These are phyloP conservation scores for Dalbergia cochinchinensis DNA, from an alignment of 306 rosid genomes.

Conservation along the genomic window DNA sequence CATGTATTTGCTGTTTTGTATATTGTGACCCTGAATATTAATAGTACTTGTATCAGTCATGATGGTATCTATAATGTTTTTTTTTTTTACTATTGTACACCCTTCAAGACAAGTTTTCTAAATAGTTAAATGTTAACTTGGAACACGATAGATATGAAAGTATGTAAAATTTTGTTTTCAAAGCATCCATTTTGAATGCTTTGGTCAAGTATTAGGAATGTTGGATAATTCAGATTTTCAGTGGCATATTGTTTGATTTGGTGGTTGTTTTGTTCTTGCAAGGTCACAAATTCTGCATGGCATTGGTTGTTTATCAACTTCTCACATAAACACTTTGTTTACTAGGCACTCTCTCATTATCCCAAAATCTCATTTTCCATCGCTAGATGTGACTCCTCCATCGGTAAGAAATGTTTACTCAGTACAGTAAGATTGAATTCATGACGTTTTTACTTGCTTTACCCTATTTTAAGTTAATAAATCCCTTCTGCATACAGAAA, in stretches of 20 bases:
- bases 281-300: conserved; percentile 20
- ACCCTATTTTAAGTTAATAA: conserved; percentile 13
- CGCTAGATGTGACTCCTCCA: conserved; percentile 90
- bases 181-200: conserved; percentile 31
- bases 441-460: background rate
- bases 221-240: conserved; percentile 13
- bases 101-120: conserved; percentile 15
- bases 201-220: background rate
- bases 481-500: conserved; percentile 34
- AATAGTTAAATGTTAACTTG: conserved; percentile 25
- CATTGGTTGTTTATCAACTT: conserved; percentile 32
- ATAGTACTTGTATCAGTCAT: conserved; percentile 17
- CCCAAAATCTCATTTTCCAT: conserved; percentile 88
- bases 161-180: conserved; percentile 1
- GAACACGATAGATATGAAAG: background rate
- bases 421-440: conserved; percentile 37
- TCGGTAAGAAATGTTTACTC: conserved; percentile 69
- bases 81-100: background rate
- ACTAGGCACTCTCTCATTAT: conserved; percentile 94
- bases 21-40: conserved; percentile 7
- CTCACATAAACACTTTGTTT: conserved; percentile 46
- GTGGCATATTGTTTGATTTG: conserved; percentile 10
- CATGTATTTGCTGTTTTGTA: conserved; percentile 12
- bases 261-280: conserved; percentile 28
- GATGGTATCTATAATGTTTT: background rate